These are phyloP conservation scores for Penicillium cosmopolitanum DNA, from an alignment of 495 filamentous ascomycete genomes.

Conservation along the genomic window DNA sequence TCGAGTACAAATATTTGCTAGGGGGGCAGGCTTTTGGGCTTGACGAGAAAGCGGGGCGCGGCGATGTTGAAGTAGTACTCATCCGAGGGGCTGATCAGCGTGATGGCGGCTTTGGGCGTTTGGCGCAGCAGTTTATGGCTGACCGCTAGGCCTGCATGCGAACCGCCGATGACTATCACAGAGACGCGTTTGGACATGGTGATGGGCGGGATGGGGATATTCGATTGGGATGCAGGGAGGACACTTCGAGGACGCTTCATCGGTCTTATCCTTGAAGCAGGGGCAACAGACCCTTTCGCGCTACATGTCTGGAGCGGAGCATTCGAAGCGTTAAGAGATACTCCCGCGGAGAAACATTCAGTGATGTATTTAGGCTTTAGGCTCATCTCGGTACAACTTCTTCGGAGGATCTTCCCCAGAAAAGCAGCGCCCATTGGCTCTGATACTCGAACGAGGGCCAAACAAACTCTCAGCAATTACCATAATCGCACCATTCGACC, in stretches of 20 bases:
- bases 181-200: conserved; percentile 12
- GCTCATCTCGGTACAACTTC: conserved; percentile 7
- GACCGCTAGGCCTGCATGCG: conserved; percentile 11
- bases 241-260: conserved; percentile 1
- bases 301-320: conserved; percentile 1
- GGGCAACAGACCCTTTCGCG: conserved; percentile 1
- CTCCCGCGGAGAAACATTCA: conserved; percentile 4
- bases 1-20: conserved; percentile 14
- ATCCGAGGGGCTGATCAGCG: conserved; percentile 14
- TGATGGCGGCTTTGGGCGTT: conserved; percentile 9
- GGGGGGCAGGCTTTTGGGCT: conserved; percentile 3
- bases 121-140: conserved; percentile 13
- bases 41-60: conserved; percentile 13
- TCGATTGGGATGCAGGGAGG: not conserved
- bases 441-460: conserved; percentile 3
- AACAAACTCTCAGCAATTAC: conserved; percentile 1
- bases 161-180: conserved; percentile 12
- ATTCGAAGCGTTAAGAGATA: not conserved
- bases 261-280: conserved; percentile 4
- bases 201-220: conserved; percentile 2
- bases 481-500: conserved; percentile 5
- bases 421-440: conserved; percentile 1
- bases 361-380: not conserved
- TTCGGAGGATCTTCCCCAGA: conserved; percentile 6
- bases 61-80: conserved; percentile 19